Evolutionary conservation across 148 eudicot genomes (phyloP).

Genomic region (Persicaria maculosa): DNA sequence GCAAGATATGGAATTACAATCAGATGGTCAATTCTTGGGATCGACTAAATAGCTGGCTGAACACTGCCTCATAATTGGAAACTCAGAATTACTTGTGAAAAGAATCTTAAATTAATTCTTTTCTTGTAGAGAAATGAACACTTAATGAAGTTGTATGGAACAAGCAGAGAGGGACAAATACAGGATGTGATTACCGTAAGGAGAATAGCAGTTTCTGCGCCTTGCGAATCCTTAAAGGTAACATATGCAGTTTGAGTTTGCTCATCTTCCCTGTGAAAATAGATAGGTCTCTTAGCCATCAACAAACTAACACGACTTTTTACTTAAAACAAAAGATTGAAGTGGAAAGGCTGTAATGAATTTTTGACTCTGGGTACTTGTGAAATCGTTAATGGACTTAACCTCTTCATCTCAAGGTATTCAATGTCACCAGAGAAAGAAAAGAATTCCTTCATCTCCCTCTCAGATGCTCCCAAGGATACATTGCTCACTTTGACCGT

Average conservation of each 20-base stretch:
- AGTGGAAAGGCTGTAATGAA: not conserved
- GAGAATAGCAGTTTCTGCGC: constrained; percentile 94
- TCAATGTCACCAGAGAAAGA: constrained; percentile 89
- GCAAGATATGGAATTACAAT: not conserved
- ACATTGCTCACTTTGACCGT: constrained; percentile 89
- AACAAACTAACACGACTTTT: not conserved
- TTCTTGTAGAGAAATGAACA: not conserved
- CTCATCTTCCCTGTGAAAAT: constrained; percentile 53
- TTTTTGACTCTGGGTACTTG: not conserved
- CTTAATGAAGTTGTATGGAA: not conserved
- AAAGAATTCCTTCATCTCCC: constrained; percentile 80
- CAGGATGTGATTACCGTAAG: constrained; percentile 46
- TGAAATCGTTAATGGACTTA: constrained; percentile 1
- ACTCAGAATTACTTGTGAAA: not conserved
- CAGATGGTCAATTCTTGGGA: not conserved
- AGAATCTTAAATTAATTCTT: not conserved
- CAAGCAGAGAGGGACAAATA: not conserved
- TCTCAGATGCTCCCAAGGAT: constrained; percentile 66
- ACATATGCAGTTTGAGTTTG: constrained; percentile 80
- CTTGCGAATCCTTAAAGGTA: constrained; percentile 76
- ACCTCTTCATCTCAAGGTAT: constrained; percentile 80
- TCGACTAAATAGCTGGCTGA: not conserved
- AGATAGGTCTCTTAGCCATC: not conserved
- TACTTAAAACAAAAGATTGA: not conserved
- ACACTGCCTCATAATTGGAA: not conserved